Percentiles rank a stretch among this genome's conserved stretches.
phyloP scores from a whole-genome alignment of 768 basidiomycete genomes.

The Suillus clintonianus region DNA sequence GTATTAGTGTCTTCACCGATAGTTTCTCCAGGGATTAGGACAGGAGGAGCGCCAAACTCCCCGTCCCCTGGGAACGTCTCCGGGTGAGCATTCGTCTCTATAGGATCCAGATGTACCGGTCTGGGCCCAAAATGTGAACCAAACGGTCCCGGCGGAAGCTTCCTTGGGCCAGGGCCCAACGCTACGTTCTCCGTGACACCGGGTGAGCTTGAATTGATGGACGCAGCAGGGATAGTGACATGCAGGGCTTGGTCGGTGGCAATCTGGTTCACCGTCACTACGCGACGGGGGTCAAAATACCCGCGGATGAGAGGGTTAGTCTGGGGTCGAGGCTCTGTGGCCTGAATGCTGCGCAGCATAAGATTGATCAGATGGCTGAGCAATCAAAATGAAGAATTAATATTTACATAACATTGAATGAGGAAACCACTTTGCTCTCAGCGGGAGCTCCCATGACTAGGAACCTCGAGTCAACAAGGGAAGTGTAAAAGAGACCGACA shows the following conservation, averaged over 20 bases:
- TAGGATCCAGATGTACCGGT: slow-evolving; percentile 17
- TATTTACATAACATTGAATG: slow-evolving; percentile 42
- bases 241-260: slow-evolving; percentile 27
- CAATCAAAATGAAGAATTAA: not conserved
- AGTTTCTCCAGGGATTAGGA: slow-evolving; percentile 28
- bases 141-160: slow-evolving; percentile 14
- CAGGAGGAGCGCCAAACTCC: slow-evolving; percentile 28
- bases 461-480: slow-evolving; percentile 33
- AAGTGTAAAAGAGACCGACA: slow-evolving; percentile 41
- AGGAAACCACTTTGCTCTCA: slow-evolving; percentile 33
- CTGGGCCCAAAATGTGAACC: slow-evolving; percentile 18
- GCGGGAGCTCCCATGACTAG: slow-evolving; percentile 36
- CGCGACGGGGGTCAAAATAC: slow-evolving; percentile 37
- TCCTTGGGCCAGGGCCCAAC: slow-evolving; percentile 17
- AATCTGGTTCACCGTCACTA: slow-evolving; percentile 34
- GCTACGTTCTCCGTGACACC: slow-evolving; percentile 17
- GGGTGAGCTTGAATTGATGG: slow-evolving; percentile 13
- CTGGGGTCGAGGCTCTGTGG: slow-evolving; percentile 28
- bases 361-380: not conserved
- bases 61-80: slow-evolving; percentile 29
- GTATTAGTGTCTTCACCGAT: slow-evolving; percentile 18
- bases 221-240: slow-evolving; percentile 20
- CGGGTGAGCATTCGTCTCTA: slow-evolving; percentile 20
- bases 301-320: slow-evolving; percentile 22
- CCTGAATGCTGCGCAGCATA: slow-evolving; percentile 22